Base-by-base conservation (phyloP, 2,329 filamentous ascomycete species). In the Paecilomyces variotii region DNA sequence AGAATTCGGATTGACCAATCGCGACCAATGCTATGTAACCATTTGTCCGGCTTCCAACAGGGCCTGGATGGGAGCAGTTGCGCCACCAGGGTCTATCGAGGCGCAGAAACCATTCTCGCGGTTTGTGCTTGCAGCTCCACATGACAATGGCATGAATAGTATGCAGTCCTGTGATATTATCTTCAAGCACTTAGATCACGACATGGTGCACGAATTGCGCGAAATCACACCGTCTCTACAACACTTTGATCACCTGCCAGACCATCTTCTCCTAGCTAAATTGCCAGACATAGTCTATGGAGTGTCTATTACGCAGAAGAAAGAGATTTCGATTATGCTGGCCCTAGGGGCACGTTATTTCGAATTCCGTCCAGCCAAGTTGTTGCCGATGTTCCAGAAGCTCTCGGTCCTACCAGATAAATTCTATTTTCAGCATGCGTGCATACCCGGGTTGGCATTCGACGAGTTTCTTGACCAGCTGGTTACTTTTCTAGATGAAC, bases 111-210 rank as follows among this genome's bases (percentile, higher is more conserved):
- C 75, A 0, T 80, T 81, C 64, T 62, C 68, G 9, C 71, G 68
- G 9, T 70, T 80, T 57, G 77, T 81, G 1, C 71, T 82, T 1
- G 77, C 79, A 0, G 71, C 75, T 1, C 70, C 76, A 0, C 80
- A 82, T 65, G 79, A 82, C 60, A 74, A 78, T 12, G 79, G 80
- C 27, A 82, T 82, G 79, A 82, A 82, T 67, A 79, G 70, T 65
- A 78, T 81, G 78, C 64, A 74, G 7, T 78, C 68, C 54, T 70
- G 72, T 26, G 63, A 73, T 27, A 69, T 71, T 0, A 67, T 82
- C 0, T 70, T 82, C 7, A 62, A 69, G 11, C 72, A 30, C 25
- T 24, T 55, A 12, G 57, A 56, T 25, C 52, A n/a, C 14, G 57
- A 55, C 24, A 57, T 60, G 57, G 54, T 57, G 11, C 24, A 24